A percentile compares a stretch with the other conserved stretches of the same genome.
Conservation (phyloP, 176 grass and related monocot genomes). For the Themeda triandra region DNA sequence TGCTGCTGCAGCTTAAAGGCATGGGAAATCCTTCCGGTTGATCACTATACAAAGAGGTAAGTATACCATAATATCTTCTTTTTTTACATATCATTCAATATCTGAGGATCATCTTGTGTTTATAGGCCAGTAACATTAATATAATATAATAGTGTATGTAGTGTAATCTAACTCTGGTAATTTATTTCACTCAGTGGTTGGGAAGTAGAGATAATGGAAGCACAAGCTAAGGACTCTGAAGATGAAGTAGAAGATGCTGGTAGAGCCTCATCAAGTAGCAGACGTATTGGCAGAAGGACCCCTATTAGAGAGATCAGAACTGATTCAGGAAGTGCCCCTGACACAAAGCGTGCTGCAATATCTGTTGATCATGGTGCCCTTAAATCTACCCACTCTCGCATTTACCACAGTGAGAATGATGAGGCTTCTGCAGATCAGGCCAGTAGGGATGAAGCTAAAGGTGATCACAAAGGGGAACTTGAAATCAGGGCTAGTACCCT, state of each 20-base stretch:
- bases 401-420: not conserved
- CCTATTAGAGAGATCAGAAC: conserved; percentile 9
- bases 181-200: conserved; percentile 52
- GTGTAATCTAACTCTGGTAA: conserved; percentile 7
- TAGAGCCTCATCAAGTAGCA: conserved; percentile 21
- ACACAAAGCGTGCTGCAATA: not conserved
- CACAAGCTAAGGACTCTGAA: conserved; percentile 69
- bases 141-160: not conserved
- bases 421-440: conserved; percentile 25
- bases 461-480: not conserved
- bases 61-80: not conserved
- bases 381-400: not conserved
- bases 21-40: conserved; percentile 61
- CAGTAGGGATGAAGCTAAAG: conserved; percentile 10
- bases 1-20: conserved; percentile 53
- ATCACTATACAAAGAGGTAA: conserved; percentile 70
- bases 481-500: not conserved
- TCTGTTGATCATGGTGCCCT: conserved; percentile 3
- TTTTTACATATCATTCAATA: not conserved
- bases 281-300: conserved; percentile 14
- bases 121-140: not conserved
- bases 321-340: conserved; percentile 1
- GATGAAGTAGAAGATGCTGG: conserved; percentile 50
- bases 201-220: conserved; percentile 63
- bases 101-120: not conserved